These are phyloP conservation scores for Leccinum huronense DNA, from an alignment of 1,284 basidiomycete genomes.

Conservation along the genomic window DNA sequence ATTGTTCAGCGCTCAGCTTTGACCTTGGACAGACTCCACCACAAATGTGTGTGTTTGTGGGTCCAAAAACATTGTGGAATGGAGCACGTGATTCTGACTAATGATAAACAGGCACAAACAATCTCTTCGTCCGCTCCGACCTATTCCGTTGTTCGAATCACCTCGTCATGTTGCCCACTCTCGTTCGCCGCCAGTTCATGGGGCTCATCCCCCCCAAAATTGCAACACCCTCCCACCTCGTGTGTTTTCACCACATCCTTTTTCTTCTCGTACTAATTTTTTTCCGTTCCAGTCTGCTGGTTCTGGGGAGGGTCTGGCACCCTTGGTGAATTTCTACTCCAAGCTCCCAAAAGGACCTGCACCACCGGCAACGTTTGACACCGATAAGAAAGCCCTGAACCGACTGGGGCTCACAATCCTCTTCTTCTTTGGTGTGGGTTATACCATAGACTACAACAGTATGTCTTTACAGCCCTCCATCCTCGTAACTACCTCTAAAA, in stretches of 20 bases:
- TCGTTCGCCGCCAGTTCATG: conserved; percentile 77
- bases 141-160: conserved; percentile 23
- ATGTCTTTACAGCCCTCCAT: conserved; percentile 39
- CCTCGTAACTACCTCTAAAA: conserved; percentile 7
- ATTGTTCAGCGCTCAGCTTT: conserved; percentile 19
- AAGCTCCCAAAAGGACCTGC: conserved; percentile 82
- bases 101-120: conserved; percentile 24
- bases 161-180: conserved; percentile 71
- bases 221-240: conserved; percentile 85
- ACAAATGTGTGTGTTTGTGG: conserved; percentile 14
- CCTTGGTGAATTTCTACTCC: conserved; percentile 93
- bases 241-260: conserved; percentile 40
- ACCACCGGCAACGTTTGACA: conserved; percentile 60
- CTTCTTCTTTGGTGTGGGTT: conserved; percentile 79
- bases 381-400: conserved; percentile 86
- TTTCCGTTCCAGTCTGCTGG: conserved; percentile 60
- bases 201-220: conserved; percentile 93
- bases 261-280: conserved; percentile 2
- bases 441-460: conserved; percentile 92
- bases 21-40: neutral
- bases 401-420: conserved; percentile 71
- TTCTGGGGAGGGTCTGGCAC: conserved; percentile 74
- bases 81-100: conserved; percentile 24
- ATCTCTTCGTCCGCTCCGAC: conserved; percentile 2
- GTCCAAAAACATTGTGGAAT: conserved; percentile 10